Evolutionary conservation across 768 basidiomycete species (phyloP), one percentile per base, ranked within the genome.

Genomic region (Leccinum imitatum): DNA sequence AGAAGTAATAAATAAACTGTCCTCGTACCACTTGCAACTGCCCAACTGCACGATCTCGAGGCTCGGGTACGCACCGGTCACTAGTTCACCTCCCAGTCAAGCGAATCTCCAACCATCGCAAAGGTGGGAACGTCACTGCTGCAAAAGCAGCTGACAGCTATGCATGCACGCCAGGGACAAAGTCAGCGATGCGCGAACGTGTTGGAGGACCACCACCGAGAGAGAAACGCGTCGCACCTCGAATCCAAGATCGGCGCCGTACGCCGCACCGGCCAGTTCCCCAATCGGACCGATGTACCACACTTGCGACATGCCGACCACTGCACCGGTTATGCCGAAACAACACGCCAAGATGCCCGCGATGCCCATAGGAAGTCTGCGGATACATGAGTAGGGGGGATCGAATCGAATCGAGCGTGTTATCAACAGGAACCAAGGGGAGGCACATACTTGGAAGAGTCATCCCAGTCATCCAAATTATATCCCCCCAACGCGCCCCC

Each of bases 281-380:
- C 76, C 84, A 3, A 84, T 65, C 0, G 82, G 83, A 1, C 84
- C 84, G 2, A 76, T 80, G 57, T 82, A 84, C 81, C 82, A 82
- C 6, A 71, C 73, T 59, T 81, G 76, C 8, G 82, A 77, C 83
- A 84, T 85, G 1, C 81, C 79, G 6, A 83, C 69, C 1, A 84
- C 78, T 0, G 82, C 82, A 1, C 81, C 81, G 0, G 67, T 77
- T 5, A 79, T 77, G 10, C 83, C 83, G 55, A 76, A 81, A 59
- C 73, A 77, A 25, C 72, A 77, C 0, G 83, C 82, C 44, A 78
- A 61, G 1, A 84, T 65, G 25, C 80, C 84, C 0, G 84, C 83
- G 10, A 78, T 56, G 6, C 83, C 83, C 0, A 79, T 50, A 0
- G 83, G 83, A 17, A 84, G 76, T 50, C 78, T 80, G 27, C 25